Evolutionary conservation across 2,329 filamentous ascomycete species (phyloP).

Genomic region (Trichophyton schoenleinii): DNA sequence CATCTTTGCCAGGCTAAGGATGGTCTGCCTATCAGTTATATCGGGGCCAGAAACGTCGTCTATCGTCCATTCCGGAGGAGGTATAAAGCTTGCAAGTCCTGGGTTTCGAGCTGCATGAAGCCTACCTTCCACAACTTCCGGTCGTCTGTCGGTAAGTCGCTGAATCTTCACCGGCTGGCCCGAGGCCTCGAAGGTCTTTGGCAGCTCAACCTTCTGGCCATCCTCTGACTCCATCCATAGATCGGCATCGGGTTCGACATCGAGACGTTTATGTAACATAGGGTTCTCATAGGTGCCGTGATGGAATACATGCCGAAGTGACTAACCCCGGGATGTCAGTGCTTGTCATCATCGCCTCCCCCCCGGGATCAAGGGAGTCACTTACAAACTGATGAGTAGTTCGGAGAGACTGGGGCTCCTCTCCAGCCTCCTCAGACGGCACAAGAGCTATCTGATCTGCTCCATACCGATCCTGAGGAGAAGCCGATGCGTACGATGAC

Average conservation of each 20-base stretch:
- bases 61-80: conserved; percentile 65
- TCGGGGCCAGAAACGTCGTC: conserved; percentile 71
- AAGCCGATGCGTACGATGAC: neutral
- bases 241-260: conserved; percentile 51
- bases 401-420: conserved; percentile 11
- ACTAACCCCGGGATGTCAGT: conserved; percentile 15
- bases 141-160: conserved; percentile 65
- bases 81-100: conserved; percentile 55
- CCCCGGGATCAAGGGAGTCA: neutral
- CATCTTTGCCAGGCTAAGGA: conserved; percentile 77
- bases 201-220: conserved; percentile 26
- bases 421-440: conserved; percentile 13
- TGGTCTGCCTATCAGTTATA: conserved; percentile 69
- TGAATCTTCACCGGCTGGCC: conserved; percentile 61
- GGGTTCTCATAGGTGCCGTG: conserved; percentile 75
- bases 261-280: conserved; percentile 60
- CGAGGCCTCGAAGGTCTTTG: conserved; percentile 46
- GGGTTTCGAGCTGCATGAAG: conserved; percentile 58
- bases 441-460: conserved; percentile 7
- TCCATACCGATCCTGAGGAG: neutral
- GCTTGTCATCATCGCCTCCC: neutral
- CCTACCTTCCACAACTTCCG: conserved; percentile 63
- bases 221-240: conserved; percentile 36
- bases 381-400: conserved; percentile 29
- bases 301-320: conserved; percentile 78